Evolutionary conservation across 352 stramenopile species (phyloP).

Genomic region (Globisporangium viniferum): DNA sequence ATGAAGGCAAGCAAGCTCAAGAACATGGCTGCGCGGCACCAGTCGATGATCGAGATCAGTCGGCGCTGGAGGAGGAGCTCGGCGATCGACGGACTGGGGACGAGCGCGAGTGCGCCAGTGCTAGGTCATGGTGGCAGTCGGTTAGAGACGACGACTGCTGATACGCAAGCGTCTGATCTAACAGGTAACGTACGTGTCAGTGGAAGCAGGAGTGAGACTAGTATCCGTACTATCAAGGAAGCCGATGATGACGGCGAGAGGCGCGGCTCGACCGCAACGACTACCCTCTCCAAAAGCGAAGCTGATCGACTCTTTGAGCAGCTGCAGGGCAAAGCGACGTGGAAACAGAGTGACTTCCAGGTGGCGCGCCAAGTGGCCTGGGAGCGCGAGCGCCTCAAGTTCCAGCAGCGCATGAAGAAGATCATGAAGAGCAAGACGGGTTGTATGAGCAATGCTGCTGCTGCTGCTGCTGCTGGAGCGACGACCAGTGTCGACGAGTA

Average conservation of each 20-base stretch:
- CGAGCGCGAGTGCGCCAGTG: slow-evolving; percentile 26
- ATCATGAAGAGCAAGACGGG: slow-evolving; percentile 39
- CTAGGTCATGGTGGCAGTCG: slow-evolving; percentile 5
- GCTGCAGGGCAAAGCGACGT: slow-evolving; percentile 60
- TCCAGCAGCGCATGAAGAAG: slow-evolving; percentile 68
- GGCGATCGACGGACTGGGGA: slow-evolving; percentile 4
- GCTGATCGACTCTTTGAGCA: slow-evolving; percentile 60
- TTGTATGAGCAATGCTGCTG: slow-evolving; percentile 24
- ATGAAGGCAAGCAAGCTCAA: slow-evolving; percentile 57
- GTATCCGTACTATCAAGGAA: neutral
- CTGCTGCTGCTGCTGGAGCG: too few relatives aligned
- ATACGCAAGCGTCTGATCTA: neutral
- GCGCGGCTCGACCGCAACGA: neutral
- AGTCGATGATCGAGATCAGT: slow-evolving; percentile 20
- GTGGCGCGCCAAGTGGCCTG: slow-evolving; percentile 58
- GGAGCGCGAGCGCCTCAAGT: slow-evolving; percentile 63
- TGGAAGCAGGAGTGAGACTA: neutral
- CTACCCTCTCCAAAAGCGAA: slow-evolving; percentile 5
- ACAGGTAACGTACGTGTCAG: neutral
- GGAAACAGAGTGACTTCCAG: slow-evolving; percentile 75
- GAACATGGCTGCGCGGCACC: slow-evolving; percentile 15
- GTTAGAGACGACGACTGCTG: neutral
- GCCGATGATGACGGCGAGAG: neutral
- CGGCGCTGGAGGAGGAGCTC: slow-evolving; percentile 18
- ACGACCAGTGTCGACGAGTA: neutral